phyloP scores from a whole-genome alignment of 1,284 basidiomycete genomes.

The Trichosporon sp. region DNA sequence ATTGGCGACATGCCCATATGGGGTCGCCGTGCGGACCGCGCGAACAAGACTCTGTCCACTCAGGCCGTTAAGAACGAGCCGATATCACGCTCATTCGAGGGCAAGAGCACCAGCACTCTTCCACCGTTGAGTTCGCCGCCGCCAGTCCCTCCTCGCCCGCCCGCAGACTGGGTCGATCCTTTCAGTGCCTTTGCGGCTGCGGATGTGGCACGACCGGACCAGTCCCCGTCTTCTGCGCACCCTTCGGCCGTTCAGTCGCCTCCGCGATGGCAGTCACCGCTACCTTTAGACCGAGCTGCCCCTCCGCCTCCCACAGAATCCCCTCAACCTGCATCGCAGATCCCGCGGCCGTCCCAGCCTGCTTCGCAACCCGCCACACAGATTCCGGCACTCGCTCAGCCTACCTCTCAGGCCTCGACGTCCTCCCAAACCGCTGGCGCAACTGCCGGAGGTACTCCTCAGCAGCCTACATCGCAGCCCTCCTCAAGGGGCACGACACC shows the following conservation, averaged over 20 bases:
- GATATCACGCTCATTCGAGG: neutral
- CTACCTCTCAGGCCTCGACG: neutral
- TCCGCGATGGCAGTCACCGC: too few relatives aligned
- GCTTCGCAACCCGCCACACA: neutral
- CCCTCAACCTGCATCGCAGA: too few relatives aligned
- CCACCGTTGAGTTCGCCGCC: neutral
- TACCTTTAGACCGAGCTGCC: too few relatives aligned
- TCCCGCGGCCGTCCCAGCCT: neutral
- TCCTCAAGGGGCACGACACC: neutral
- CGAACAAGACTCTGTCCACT: neutral
- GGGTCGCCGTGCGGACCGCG: neutral
- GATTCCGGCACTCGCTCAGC: neutral
- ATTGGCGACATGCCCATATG: neutral
- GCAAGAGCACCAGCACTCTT: neutral
- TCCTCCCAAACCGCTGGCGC: too few relatives aligned
- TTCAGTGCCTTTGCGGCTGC: neutral
- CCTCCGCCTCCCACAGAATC: too few relatives aligned
- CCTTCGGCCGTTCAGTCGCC: too few relatives aligned
- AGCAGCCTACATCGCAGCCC: neutral
- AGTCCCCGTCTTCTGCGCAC: too few relatives aligned
- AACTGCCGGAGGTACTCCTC: too few relatives aligned
- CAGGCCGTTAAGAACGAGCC: conserved; percentile 2
- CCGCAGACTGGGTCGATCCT: neutral
- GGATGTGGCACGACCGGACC: too few relatives aligned
- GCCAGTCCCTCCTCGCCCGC: neutral